Conservation (phyloP, 129 eudicot species). For the Oenanthe sinensis region DNA sequence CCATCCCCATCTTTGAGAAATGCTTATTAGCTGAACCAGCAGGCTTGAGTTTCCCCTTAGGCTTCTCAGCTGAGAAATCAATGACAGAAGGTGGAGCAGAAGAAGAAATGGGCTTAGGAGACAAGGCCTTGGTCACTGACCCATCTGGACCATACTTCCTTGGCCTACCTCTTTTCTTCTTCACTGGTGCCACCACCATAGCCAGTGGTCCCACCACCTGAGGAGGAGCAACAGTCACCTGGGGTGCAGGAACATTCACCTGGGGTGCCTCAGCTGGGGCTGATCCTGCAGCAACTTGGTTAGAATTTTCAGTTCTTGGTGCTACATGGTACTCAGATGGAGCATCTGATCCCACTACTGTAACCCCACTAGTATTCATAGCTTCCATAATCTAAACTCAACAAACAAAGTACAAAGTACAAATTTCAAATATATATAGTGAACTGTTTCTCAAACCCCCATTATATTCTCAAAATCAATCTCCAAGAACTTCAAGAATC, state of each 20-base stretch:
- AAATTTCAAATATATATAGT: not conserved
- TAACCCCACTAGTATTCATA: constrained; percentile 52
- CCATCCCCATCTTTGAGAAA: constrained; percentile 41
- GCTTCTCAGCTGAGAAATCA: constrained; percentile 64
- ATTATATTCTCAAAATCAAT: constrained; percentile 8
- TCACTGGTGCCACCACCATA: constrained; percentile 29
- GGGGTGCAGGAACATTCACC: constrained; percentile 19
- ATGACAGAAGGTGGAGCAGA: constrained; percentile 67
- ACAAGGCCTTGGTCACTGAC: constrained; percentile 42
- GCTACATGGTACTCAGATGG: constrained; percentile 69
- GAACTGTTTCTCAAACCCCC: constrained; percentile 17
- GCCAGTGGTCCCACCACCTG: constrained; percentile 4
- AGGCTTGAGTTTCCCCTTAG: constrained; percentile 43
- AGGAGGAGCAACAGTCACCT: not conserved
- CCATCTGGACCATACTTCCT: constrained; percentile 91
- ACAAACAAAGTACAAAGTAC: not conserved
- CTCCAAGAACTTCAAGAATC: constrained; percentile 11
- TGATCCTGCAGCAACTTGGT: constrained; percentile 41
- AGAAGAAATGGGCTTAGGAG: constrained; percentile 80
- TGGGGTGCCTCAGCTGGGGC: constrained; percentile 22
- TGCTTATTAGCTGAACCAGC: constrained; percentile 31
- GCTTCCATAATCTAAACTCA: constrained; percentile 25
- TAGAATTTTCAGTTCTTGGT: constrained; percentile 46
- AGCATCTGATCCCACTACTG: constrained; percentile 93
- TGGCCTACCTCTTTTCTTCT: constrained; percentile 96